Conservation (phyloP, 176 grass and related monocot genomes). For the Chloris gayana region DNA sequence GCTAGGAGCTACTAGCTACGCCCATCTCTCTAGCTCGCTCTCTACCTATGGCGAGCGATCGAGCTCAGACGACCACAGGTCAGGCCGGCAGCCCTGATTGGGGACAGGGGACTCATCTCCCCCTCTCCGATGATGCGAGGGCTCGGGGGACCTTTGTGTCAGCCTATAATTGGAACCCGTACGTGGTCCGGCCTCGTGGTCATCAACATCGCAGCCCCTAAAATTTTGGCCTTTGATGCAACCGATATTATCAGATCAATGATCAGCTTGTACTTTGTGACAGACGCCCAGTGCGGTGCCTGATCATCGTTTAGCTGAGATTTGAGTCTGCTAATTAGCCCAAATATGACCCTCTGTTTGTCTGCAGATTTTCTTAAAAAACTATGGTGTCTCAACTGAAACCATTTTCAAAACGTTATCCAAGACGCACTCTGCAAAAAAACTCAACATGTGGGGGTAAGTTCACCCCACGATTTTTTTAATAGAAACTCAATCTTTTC, state of each 20-base stretch:
- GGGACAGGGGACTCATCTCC: slow-evolving; percentile 4
- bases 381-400: too few species aligned
- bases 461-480: too few species aligned
- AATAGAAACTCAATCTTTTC: too few species aligned
- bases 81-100: slow-evolving; percentile 21
- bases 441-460: too few species aligned
- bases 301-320: background rate
- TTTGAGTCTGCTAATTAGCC: background rate
- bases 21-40: background rate
- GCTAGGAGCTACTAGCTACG: background rate
- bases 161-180: slow-evolving; percentile 19
- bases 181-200: slow-evolving; percentile 28
- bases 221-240: background rate
- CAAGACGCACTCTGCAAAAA: too few species aligned
- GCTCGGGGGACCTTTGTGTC: slow-evolving; percentile 27
- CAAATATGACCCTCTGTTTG: background rate
- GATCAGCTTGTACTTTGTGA: slow-evolving; percentile 12
- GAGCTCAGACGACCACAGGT: slow-evolving; percentile 25
- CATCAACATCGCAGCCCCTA: background rate
- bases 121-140: slow-evolving; percentile 16
- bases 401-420: too few species aligned
- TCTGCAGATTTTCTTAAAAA: too few species aligned
- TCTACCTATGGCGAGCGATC: background rate
- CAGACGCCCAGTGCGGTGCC: background rate
- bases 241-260: background rate